Conservation (phyloP, 2,329 filamentous ascomycete species). For the Monosporascus ibericus region DNA sequence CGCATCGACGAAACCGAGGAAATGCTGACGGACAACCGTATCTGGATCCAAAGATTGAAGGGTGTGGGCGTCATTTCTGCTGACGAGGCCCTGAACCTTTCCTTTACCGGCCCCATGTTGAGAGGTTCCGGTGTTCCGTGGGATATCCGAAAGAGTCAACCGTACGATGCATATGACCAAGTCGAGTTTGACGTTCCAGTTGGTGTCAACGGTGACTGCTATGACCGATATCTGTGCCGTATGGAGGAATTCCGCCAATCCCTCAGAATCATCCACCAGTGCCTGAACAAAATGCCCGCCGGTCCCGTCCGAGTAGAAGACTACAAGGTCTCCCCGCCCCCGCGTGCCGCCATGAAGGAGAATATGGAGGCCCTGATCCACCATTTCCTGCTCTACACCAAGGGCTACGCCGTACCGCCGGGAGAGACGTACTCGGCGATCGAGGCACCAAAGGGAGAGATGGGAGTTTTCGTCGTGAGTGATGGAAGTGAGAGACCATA, state of each 20-base stretch:
- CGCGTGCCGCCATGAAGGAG: conserved; percentile 98
- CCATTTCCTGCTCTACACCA: conserved; percentile 98
- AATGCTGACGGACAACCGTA: conserved; percentile 97
- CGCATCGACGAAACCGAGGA: conserved; percentile 98
- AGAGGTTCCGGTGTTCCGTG: conserved; percentile 92
- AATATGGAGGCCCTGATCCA: conserved; percentile 99
- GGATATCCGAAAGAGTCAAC: conserved; percentile 94
- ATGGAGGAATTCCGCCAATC: conserved; percentile 99
- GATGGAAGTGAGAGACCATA: conserved; percentile 96
- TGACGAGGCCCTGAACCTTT: conserved; percentile 91
- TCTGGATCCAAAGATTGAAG: conserved; percentile 93
- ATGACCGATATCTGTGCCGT: conserved; percentile 96
- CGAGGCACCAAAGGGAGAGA: conserved; percentile 99
- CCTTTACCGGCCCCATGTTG: conserved; percentile 96
- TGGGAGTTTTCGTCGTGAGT: conserved; percentile 95
- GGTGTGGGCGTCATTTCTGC: conserved; percentile 88
- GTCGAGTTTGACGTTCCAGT: conserved; percentile 98
- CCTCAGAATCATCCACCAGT: conserved; percentile 96
- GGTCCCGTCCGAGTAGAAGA: conserved; percentile 94
- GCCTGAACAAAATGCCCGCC: conserved; percentile 96
- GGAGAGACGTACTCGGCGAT: conserved; percentile 98
- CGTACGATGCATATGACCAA: conserved; percentile 95
- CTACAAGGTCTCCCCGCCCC: conserved; percentile 96
- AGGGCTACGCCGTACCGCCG: conserved; percentile 94
- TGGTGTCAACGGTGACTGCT: conserved; percentile 95